A percentile compares a stretch with the other conserved stretches of the same genome.
These are phyloP conservation scores for Colletotrichum viniferum DNA, from an alignment of 2,329 filamentous ascomycete genomes.

Conservation along the genomic window DNA sequence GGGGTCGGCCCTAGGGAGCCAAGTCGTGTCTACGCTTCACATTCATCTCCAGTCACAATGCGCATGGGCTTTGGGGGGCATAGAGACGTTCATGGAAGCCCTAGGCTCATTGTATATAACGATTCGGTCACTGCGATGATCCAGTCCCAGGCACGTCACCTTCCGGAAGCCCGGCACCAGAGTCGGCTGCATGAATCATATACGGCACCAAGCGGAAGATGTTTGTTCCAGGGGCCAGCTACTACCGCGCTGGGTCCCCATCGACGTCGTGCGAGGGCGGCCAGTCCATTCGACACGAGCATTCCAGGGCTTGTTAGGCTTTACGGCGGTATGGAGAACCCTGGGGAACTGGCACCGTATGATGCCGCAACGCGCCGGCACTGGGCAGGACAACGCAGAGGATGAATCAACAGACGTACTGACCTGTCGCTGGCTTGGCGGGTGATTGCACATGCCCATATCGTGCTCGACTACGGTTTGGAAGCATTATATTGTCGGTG, in stretches of 20 bases:
- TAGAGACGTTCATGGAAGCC: slow-evolving; percentile 15
- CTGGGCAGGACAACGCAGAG: not conserved
- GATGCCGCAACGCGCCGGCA: not conserved
- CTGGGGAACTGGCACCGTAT: slow-evolving; percentile 34
- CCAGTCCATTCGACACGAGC: slow-evolving; percentile 41
- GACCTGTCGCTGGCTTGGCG: not conserved
- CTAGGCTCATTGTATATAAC: slow-evolving; percentile 47
- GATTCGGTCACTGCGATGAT: slow-evolving; percentile 45
- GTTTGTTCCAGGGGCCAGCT: not conserved
- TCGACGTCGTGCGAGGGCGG: slow-evolving; percentile 25
- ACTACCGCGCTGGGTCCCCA: not conserved
- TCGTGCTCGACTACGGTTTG: not conserved
- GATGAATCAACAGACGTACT: not conserved
- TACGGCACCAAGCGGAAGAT: slow-evolving; percentile 41
- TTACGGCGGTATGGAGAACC: slow-evolving; percentile 54
- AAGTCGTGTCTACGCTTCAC: not conserved
- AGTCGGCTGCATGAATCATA: slow-evolving; percentile 47
- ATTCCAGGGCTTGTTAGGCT: slow-evolving; percentile 50
- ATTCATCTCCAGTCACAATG: not conserved
- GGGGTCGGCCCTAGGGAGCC: not conserved
- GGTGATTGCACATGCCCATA: not conserved
- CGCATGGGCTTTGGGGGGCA: not conserved
- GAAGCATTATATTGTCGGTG: not conserved
- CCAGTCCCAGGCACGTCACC: slow-evolving; percentile 55
- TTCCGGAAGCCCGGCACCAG: slow-evolving; percentile 53